A percentile compares a stretch with the other conserved stretches of the same genome.
Conservation (phyloP, 208 protist species). For the Herpetomonas tarakana region DNA sequence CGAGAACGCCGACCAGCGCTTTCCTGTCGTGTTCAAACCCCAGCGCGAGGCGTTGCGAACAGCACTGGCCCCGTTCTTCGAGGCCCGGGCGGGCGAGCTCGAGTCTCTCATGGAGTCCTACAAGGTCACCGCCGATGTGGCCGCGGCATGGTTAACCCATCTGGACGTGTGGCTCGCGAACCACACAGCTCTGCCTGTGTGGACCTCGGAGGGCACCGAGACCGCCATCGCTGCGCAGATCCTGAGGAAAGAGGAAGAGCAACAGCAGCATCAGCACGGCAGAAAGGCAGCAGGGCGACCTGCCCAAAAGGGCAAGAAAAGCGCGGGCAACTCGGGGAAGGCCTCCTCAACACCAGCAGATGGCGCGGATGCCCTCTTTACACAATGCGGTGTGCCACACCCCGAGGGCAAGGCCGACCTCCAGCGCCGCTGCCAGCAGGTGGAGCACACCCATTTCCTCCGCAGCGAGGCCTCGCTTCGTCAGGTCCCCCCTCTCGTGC, state of each 20-base stretch:
- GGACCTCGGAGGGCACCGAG: slow-evolving; percentile 3
- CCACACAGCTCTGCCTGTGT: slow-evolving; percentile 5
- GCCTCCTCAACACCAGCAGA: not conserved
- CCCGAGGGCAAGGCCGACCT: slow-evolving; percentile 52
- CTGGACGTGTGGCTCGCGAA: slow-evolving; percentile 1
- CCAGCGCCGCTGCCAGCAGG: slow-evolving; percentile 43
- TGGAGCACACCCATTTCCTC: slow-evolving; percentile 51
- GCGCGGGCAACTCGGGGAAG: not conserved
- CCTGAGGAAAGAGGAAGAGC: not conserved
- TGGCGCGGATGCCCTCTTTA: not conserved
- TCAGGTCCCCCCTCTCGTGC: slow-evolving; percentile 37
- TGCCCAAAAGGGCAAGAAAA: not conserved
- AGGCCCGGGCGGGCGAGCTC: slow-evolving; percentile 20
- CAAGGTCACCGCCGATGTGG: slow-evolving; percentile 2
- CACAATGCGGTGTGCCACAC: slow-evolving; percentile 40
- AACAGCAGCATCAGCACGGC: not conserved
- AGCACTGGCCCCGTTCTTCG: slow-evolving; percentile 51
- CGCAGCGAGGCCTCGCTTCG: slow-evolving; percentile 6
- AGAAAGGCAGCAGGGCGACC: not conserved
- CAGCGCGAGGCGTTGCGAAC: slow-evolving; percentile 41
- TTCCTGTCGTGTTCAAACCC: slow-evolving; percentile 21
- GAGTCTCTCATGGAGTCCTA: slow-evolving; percentile 19
- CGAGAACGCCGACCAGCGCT: not conserved
- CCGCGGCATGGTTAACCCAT: not conserved
- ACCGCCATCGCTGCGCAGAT: slow-evolving; percentile 1